These are phyloP conservation scores for Fragilariopsis cylindrus DNA, from an alignment of 108 stramenopile genomes.

Conservation along the genomic window DNA sequence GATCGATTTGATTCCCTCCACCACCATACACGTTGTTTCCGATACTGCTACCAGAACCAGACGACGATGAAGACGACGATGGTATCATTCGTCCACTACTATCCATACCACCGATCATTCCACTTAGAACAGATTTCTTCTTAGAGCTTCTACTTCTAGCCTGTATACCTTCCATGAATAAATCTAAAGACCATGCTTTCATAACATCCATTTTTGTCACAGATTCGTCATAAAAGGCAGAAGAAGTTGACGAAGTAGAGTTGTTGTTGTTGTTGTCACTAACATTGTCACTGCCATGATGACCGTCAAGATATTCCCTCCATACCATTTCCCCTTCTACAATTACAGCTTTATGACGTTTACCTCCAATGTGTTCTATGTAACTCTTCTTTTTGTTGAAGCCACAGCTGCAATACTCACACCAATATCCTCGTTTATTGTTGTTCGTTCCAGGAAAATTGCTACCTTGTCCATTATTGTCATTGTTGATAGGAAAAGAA, in stretches of 20 bases:
- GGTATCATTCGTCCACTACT: too few relatives aligned
- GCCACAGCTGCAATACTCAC: constrained; percentile 4
- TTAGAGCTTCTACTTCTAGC: constrained; percentile 3
- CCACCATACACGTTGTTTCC: constrained; percentile 5
- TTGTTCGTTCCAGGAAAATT: too few relatives aligned
- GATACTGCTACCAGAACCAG: neutral
- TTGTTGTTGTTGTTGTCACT: too few relatives aligned
- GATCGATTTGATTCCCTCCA: constrained; percentile 9
- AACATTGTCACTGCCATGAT: too few relatives aligned
- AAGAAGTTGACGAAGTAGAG: too few relatives aligned
- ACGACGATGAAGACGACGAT: neutral
- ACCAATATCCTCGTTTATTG: neutral
- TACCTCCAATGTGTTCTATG: constrained; percentile 1
- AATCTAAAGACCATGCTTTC: neutral
- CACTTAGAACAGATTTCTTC: neutral
- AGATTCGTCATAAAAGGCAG: neutral
- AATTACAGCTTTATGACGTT: constrained; percentile 7
- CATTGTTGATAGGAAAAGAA: too few relatives aligned
- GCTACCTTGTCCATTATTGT: too few relatives aligned
- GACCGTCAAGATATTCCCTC: neutral
- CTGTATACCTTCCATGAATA: constrained; percentile 1
- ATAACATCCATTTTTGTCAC: constrained; percentile 4
- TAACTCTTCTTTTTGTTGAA: constrained; percentile 6
- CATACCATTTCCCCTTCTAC: constrained; percentile 5
- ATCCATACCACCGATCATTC: neutral